Conservation (phyloP, 2,329 filamentous ascomycete species). For the Sporothrix inflata region DNA sequence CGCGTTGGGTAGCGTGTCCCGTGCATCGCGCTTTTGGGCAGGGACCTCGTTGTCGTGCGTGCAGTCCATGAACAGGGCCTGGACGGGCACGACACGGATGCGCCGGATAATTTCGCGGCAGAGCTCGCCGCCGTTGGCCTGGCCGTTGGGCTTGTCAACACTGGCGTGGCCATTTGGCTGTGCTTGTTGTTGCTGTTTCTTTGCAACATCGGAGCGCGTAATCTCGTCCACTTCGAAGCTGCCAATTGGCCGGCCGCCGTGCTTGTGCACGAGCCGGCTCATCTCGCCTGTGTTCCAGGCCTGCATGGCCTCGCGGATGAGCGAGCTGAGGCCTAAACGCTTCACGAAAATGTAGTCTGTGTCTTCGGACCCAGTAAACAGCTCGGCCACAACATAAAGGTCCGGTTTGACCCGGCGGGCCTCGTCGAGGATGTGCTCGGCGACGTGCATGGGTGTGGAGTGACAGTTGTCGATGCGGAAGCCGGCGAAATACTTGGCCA, state of each 20-base stretch:
- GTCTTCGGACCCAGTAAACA: conserved; percentile 93
- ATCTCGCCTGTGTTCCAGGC: conserved; percentile 94
- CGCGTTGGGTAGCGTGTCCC: conserved; percentile 91
- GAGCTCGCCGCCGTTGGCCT: conserved; percentile 40
- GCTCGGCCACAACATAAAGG: conserved; percentile 88
- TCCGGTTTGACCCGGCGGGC: conserved; percentile 87
- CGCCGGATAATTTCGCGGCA: conserved; percentile 71
- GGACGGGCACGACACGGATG: conserved; percentile 85
- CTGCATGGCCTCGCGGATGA: conserved; percentile 98
- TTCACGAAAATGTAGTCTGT: conserved; percentile 97
- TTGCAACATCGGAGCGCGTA: conserved; percentile 59
- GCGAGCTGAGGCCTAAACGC: conserved; percentile 82
- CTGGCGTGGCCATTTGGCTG: conserved; percentile 29
- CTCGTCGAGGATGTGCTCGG: conserved; percentile 91
- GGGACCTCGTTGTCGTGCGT: conserved; percentile 98
- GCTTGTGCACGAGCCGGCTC: conserved; percentile 87
- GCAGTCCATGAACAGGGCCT: conserved; percentile 98
- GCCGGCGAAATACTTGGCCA: conserved; percentile 93
- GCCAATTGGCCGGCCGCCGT: conserved; percentile 91
- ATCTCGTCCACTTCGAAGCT: conserved; percentile 96
- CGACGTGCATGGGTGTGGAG: conserved; percentile 91
- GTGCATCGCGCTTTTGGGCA: conserved; percentile 89
- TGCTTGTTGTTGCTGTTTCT: conserved; percentile 32
- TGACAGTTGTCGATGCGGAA: conserved; percentile 99
- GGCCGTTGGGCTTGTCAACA: conserved; percentile 24